Conservation (phyloP, 2,329 filamentous ascomycete genomes). For the Boeremia exigua region DNA sequence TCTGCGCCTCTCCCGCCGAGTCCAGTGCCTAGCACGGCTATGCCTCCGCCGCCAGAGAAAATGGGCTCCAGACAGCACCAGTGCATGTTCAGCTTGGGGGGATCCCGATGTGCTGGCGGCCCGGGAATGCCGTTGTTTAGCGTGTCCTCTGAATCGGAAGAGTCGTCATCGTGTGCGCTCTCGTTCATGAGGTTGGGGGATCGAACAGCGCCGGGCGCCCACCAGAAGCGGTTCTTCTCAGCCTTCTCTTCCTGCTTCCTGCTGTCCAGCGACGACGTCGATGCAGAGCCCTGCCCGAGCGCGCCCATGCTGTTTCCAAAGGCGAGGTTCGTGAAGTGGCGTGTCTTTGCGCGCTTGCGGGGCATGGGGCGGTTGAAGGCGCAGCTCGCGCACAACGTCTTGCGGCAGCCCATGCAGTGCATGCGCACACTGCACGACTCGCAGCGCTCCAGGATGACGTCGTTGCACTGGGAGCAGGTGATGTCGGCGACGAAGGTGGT, state of each 20-base stretch:
- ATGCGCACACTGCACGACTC: constrained; percentile 67
- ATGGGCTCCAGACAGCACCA: constrained; percentile 67
- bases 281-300: constrained; percentile 39
- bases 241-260: constrained; percentile 28
- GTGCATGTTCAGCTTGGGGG: constrained; percentile 61
- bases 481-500: constrained; percentile 59
- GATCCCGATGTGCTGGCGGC: constrained; percentile 43
- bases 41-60: constrained; percentile 65
- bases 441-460: constrained; percentile 61
- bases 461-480: constrained; percentile 61
- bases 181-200: constrained; percentile 67
- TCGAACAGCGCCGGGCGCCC: constrained; percentile 62
- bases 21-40: constrained; percentile 60
- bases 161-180: constrained; percentile 47
- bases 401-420: constrained; percentile 67
- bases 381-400: constrained; percentile 65
- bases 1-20: constrained; percentile 59
- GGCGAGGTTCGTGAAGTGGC: constrained; percentile 46
- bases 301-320: constrained; percentile 40
- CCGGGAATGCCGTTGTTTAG: constrained; percentile 45
- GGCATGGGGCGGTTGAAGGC: constrained; percentile 62
- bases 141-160: constrained; percentile 48
- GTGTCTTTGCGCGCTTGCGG: constrained; percentile 47
- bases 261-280: constrained; percentile 32
- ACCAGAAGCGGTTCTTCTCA: constrained; percentile 59